phyloP scores from a whole-genome alignment of 805 yeast genomes.

The Torulaspora indica region DNA sequence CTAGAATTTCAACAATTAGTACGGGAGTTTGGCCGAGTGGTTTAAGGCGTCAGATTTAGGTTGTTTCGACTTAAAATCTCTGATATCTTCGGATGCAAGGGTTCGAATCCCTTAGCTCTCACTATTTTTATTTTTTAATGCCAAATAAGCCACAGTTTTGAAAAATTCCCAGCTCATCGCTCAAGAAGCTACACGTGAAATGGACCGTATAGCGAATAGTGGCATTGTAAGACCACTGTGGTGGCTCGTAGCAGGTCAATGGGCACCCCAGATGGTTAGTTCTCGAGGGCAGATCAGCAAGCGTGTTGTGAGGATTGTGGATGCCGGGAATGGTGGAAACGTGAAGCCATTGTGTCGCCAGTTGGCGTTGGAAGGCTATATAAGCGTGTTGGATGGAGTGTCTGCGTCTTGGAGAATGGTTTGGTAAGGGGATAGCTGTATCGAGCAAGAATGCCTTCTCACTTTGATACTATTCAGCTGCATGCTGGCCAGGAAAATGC shows the following conservation, averaged over 20 bases:
- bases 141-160: conserved; percentile 5
- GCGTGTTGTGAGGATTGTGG: too few relatives aligned
- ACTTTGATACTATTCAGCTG: conserved; percentile 85
- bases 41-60: conserved; percentile 36
- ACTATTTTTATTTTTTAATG: conserved; percentile 12
- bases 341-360: neutral
- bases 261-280: neutral
- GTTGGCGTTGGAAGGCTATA: neutral
- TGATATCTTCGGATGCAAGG: conserved; percentile 35
- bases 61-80: conserved; percentile 21
- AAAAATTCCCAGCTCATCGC: neutral
- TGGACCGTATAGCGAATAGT: neutral
- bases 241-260: conserved; percentile 6
- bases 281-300: too few relatives aligned
- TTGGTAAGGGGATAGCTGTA: neutral
- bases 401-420: too few relatives aligned
- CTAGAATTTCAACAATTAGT: neutral
- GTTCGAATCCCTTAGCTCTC: conserved; percentile 36
- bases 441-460: conserved; percentile 47
- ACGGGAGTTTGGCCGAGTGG: conserved; percentile 35
- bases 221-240: conserved; percentile 6
- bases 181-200: neutral
- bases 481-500: conserved; percentile 90
- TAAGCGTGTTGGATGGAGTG: neutral
- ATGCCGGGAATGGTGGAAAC: too few relatives aligned